These are phyloP conservation scores for Rhododendron griersonianum DNA, from an alignment of 148 eudicot species.

Conservation along the genomic window DNA sequence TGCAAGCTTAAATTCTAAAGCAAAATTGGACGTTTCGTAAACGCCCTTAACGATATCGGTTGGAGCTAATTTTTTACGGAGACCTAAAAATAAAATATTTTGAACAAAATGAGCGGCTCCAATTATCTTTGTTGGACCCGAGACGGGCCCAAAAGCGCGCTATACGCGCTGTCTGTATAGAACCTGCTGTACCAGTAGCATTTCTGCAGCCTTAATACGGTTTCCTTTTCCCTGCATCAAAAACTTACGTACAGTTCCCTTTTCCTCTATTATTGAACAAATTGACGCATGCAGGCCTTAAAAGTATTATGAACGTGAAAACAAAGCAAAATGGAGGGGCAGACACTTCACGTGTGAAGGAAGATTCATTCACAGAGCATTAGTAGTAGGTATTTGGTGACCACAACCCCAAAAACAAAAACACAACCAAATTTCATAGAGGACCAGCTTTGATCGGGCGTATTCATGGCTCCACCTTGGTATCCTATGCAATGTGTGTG, in stretches of 20 bases:
- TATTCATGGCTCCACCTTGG: slow-evolving; percentile 1
- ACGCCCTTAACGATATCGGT: no score
- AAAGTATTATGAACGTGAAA: background rate
- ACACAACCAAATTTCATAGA: background rate
- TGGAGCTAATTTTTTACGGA: no score
- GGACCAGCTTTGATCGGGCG: background rate
- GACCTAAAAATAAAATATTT: no score
- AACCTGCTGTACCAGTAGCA: no score
- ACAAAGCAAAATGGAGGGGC: slow-evolving; percentile 1
- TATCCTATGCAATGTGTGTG: slow-evolving; percentile 1
- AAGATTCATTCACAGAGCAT: background rate
- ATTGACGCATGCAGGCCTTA: background rate
- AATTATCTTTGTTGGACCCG: no score
- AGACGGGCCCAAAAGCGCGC: no score
- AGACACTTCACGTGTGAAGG: background rate
- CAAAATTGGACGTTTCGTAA: no score
- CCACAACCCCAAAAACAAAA: background rate
- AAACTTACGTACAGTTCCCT: background rate
- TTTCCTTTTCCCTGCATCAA: no score
- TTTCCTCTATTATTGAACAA: background rate
- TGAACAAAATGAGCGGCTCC: no score
- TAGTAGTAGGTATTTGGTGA: slow-evolving; percentile 2
- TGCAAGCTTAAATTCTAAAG: no score
- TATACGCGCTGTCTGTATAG: no score
- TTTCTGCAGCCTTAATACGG: no score